Evolutionary conservation across 306 rosid genomes (phyloP), one percentile per base, ranked within the genome.

Genomic region (Castanopsis chinensis): DNA sequence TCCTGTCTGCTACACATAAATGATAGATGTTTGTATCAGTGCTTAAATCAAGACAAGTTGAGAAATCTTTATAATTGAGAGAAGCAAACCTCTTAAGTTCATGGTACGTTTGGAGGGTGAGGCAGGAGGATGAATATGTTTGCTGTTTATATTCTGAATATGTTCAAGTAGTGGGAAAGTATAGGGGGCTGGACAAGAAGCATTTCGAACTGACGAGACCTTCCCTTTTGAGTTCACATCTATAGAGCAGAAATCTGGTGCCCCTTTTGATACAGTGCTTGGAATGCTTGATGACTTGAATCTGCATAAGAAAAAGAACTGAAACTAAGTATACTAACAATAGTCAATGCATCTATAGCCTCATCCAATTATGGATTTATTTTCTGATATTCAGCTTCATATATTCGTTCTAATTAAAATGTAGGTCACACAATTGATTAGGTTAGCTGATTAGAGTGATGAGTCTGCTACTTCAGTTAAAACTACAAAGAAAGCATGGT

Each of bases 241-340:
- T 15, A 91, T 93, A 0, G 78, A 91, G 82, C 99, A 93, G 86
- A 93, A 95, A 84, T 95, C 98, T 0, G 99, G 98, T 33, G 80
- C 89, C 69, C 79, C 96, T 83, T 91, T 95, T 23, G 89, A 82
- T 73, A 93, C 88, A 69, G 43, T 75, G 79, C 90, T 83, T 12
- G 96, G 79, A 12, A 82, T 72, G 82, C 72, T 88, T 43, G 97
- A 90, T 76, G 92, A 37, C 85, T 87, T 95, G 81, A 95, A 95
- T 79, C 98, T 95, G 83, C 65, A 72, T 11, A 49, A 78, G 25
- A 65, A 27, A 81, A 20, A 10, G 57, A 72, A 35, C 49, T 21
- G 43, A 27, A 61, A 43, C 33, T 59, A 17, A 45, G 55, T 37
- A 67, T 52, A 35, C 71, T 8, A 19, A 56, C 33, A 61, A n/a